Base-by-base conservation (phyloP, 768 basidiomycete species). In the Lentinula sp. region DNA sequence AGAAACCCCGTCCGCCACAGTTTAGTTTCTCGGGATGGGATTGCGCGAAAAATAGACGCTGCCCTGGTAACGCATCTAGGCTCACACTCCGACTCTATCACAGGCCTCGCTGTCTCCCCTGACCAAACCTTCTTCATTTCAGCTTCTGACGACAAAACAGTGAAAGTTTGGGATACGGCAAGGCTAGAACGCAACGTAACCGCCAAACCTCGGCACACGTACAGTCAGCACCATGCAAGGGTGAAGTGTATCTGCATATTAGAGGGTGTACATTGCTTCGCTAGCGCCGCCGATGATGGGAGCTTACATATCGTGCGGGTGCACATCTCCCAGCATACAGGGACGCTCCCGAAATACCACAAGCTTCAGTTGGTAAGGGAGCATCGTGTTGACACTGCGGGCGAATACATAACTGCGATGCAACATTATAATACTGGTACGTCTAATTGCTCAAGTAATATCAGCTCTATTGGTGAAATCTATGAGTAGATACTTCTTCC, bases 41-140 rank as follows among this genome's bases (percentile, higher is more conserved):
- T 70, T 6, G 72, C 73, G 12, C 80, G 85, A 20, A 85, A 84
- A 4, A 77, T 85, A 1, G 93, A 95, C 64, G 89, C 91, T 1
- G 86, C 82, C 2, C 82, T 98, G 59, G 84, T 98, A 57, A 87
- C 90, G 0, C 90, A 96, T 71, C 81, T 97, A 15, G 82, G 83
- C 16, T 90, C 93, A 3, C 96, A 98, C 69, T 82, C 86, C 0
- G 92, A 89, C 28, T 78, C 85, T 1, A 78, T 98, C 61, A 93
- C 89, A 2, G 82, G 85, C 7, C 76, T 98, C 23, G 88, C 88
- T 1, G 91, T 95, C 23, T 88, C 96, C 1, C 95, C 96, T 2
- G 97, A 98, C 68, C 93, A 97, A 67, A 76, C 87, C 70, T 99
- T 97, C 79, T 98, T 99, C 65, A 86, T 95, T 3, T 93, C 96